A percentile compares a stretch with the other conserved stretches of the same genome.
These are phyloP conservation scores for Backusella parvicylindrica DNA, from an alignment of 192 early-diverging fungal species.

Conservation along the genomic window DNA sequence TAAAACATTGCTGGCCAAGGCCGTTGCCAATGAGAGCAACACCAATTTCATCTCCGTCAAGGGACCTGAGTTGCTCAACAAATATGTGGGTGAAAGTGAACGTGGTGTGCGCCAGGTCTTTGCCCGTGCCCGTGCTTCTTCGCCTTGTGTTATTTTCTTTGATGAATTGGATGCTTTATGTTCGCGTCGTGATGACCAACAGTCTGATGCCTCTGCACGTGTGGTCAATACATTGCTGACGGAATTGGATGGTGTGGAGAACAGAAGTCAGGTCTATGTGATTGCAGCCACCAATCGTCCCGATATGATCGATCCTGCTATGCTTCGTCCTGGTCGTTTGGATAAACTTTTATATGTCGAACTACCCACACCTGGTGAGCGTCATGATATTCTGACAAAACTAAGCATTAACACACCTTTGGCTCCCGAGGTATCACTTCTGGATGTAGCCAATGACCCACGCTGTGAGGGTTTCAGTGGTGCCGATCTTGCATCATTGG, in stretches of 20 bases:
- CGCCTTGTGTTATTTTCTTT: constrained; percentile 97
- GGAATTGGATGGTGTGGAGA: constrained; percentile 94
- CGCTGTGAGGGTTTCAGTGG: constrained; percentile 73
- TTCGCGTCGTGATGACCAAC: constrained; percentile 83
- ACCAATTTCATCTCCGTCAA: constrained; percentile 99
- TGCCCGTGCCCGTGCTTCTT: constrained; percentile 85
- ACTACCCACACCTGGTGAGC: constrained; percentile 76
- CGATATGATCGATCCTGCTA: constrained; percentile 87
- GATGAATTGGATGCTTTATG: constrained; percentile 97
- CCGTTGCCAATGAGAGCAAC: constrained; percentile 95
- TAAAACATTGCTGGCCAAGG: constrained; percentile 96
- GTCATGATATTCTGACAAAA: constrained; percentile 82
- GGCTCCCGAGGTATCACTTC: constrained; percentile 50
- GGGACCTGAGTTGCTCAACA: constrained; percentile 96
- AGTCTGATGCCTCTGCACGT: constrained; percentile 86
- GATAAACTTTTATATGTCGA: constrained; percentile 99
- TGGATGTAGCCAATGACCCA: constrained; percentile 54
- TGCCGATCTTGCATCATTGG: constrained; percentile 72
- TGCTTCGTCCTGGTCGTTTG: constrained; percentile 94
- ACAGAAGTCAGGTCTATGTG: constrained; percentile 86
- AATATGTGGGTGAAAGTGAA: constrained; percentile 99
- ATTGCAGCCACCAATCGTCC: constrained; percentile 98
- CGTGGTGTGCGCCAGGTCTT: constrained; percentile 94
- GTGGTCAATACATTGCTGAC: constrained; percentile 97
- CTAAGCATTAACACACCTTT: constrained; percentile 80